Base-by-base conservation (phyloP, 2,329 filamentous ascomycete species). In the Aspergillus aculeatinus region DNA sequence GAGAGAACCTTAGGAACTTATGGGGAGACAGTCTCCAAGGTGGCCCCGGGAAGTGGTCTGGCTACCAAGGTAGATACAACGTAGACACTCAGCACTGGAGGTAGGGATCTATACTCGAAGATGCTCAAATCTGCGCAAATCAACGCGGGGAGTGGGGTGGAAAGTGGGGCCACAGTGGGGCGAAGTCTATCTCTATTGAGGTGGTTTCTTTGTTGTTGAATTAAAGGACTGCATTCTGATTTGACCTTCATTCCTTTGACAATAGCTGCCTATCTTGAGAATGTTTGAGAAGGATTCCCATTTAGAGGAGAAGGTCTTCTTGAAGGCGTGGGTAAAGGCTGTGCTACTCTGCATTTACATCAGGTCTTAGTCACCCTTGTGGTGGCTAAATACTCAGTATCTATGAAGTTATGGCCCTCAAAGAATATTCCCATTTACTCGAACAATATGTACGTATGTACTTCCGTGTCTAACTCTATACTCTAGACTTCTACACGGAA, bases 101-200 rank as follows among this genome's bases (percentile, higher is more conserved):
- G 14, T 5, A 35, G 1, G 11, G 14, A 1, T 42, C 14, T n/a
- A 16, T 44, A 44, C 14, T 44, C 6, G 52, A 63, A 60, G 58
- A 58, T 68, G 66, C 66, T 68, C 66, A 68, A 67, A 68, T 67
- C 29, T 55, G 66, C 65, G 60, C 66, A 67, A 61, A 63, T 62
- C 31, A 33, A 48, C 54, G 52, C 44, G 42, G 11, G 53, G 27
- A 25, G 14, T 44, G 53, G 11, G 42, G 27, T 27, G 31, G 27
- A 9, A 39, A 23, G 48, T 39, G 16, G 52, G 35, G 19, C 12
- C 21, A 5, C 23, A 19, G 39, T 55, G 42, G 53, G 53, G 53
- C 53, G 6, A 44, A 16, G 27, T 29, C 27, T 29, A 29, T 29
- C 27, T 44, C 9, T 44, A 19, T 44, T 19, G 33, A 12, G 11